A percentile compares a stretch with the other conserved stretches of the same genome.
Conservation (phyloP, 768 basidiomycete species). For the Panaeolus cyanescens region DNA sequence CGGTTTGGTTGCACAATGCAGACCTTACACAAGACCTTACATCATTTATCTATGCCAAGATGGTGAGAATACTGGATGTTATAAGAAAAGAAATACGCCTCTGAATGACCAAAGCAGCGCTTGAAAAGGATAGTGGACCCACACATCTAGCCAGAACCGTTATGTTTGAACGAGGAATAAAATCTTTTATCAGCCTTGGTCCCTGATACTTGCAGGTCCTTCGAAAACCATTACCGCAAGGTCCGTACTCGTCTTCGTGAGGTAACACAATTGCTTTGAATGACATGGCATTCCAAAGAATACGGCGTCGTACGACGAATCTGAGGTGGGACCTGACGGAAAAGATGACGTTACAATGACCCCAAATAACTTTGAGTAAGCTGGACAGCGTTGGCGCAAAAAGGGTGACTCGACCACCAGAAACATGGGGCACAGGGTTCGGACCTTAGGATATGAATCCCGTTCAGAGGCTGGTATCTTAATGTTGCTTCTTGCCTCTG, state of each 20-base stretch:
- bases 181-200: too few relatives aligned
- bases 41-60: not conserved
- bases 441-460: not conserved
- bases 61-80: not conserved
- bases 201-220: not conserved
- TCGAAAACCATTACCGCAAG: not conserved
- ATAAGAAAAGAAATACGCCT: not conserved
- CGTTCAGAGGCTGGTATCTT: not conserved
- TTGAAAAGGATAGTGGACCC: not conserved
- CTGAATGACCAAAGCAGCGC: not conserved
- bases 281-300: not conserved
- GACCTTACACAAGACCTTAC: too few relatives aligned
- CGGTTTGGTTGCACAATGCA: not conserved
- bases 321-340: not conserved
- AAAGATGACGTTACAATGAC: not conserved
- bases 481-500: not conserved
- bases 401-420: not conserved
- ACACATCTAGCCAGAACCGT: not conserved
- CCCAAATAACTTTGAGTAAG: not conserved
- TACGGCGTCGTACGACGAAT: not conserved
- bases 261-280: not conserved
- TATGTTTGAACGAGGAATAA: too few relatives aligned
- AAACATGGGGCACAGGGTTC: not conserved
- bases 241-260: not conserved
- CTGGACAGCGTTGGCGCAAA: not conserved